These are phyloP conservation scores for Colletotrichum sp. DNA, from an alignment of 2,329 filamentous ascomycete species.

Conservation along the genomic window DNA sequence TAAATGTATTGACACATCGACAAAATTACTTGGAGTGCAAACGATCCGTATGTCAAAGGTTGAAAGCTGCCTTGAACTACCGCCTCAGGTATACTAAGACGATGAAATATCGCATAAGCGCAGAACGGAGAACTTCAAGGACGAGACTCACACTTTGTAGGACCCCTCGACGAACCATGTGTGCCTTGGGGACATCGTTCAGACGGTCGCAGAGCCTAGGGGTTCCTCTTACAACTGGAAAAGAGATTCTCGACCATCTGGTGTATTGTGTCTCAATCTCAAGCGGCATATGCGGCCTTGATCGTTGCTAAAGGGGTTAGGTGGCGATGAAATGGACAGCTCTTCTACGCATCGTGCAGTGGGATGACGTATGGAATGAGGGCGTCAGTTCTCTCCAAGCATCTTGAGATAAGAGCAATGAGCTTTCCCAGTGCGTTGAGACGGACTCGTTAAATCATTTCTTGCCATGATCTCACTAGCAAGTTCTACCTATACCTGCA, in stretches of 20 bases:
- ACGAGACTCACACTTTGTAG: neutral
- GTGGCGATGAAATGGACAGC: neutral
- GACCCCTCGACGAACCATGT: neutral
- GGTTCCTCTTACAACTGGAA: neutral
- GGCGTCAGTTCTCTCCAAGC: neutral
- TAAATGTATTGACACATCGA: neutral
- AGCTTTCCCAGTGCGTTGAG: neutral
- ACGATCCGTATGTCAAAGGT: neutral
- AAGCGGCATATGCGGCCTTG: neutral
- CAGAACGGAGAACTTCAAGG: neutral
- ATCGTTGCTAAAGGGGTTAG: neutral
- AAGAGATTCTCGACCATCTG: neutral
- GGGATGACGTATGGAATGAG: neutral
- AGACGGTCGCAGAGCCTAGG: neutral
- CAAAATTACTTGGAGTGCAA: accelerated
- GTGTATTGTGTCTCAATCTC: neutral
- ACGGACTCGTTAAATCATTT: neutral
- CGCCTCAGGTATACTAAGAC: neutral
- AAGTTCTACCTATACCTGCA: neutral
- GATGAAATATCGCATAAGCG: neutral
- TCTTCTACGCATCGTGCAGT: neutral
- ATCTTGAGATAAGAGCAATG: neutral
- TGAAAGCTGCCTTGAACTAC: neutral
- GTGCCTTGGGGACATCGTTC: neutral
- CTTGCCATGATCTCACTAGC: neutral